Conservation (phyloP, 2,329 filamentous ascomycete genomes). For the Claviceps sp. region DNA sequence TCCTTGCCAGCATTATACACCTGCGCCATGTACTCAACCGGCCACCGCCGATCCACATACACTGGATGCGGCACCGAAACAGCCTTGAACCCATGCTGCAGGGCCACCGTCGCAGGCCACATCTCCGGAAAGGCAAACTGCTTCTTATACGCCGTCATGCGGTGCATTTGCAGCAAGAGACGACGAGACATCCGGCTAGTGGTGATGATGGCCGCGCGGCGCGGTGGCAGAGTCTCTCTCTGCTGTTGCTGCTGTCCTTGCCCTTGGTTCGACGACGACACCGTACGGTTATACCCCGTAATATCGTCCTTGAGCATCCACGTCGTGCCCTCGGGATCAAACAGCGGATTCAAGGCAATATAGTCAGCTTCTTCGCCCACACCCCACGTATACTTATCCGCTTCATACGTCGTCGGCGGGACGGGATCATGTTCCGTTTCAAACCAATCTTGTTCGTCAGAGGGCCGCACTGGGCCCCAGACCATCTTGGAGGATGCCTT, state of each 20-base stretch:
- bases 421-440: constrained; percentile 58
- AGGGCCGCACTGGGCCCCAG: constrained; percentile 72
- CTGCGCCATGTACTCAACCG: constrained; percentile 59
- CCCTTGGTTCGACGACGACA: too few species aligned
- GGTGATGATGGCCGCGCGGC: constrained; percentile 80
- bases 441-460: constrained; percentile 56
- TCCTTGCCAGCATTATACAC: constrained; percentile 71
- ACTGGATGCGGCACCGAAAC: constrained; percentile 84
- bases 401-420: constrained; percentile 58
- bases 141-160: constrained; percentile 70
- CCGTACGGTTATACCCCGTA: constrained; percentile 59
- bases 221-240: constrained; percentile 43
- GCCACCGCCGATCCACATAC: constrained; percentile 81
- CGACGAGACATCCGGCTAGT: constrained; percentile 70
- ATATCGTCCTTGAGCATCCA: constrained; percentile 77
- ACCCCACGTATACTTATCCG: constrained; percentile 76
- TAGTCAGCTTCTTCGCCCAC: constrained; percentile 83
- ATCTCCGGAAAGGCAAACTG: constrained; percentile 93
- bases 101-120: constrained; percentile 79
- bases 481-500: constrained; percentile 45
- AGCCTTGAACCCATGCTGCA: constrained; percentile 88
- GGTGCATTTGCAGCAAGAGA: constrained; percentile 78
- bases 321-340: constrained; percentile 74
- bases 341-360: constrained; percentile 84
- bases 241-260: constrained; percentile 13